These are phyloP conservation scores for Lactarius quietus DNA, from an alignment of 768 basidiomycete genomes.

Conservation along the genomic window DNA sequence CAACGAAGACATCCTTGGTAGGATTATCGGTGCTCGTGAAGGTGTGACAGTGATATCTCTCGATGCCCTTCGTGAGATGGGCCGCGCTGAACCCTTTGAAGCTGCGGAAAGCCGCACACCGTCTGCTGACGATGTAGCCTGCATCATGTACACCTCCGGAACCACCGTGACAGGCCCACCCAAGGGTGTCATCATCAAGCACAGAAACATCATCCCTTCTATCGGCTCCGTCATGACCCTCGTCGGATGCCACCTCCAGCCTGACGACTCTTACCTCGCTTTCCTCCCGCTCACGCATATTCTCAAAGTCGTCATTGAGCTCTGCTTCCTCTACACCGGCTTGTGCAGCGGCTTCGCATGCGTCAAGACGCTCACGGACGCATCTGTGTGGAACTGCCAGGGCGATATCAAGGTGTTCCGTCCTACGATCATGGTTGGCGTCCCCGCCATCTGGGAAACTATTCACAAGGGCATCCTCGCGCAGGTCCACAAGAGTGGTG, in stretches of 20 bases:
- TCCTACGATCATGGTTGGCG: constrained; percentile 90
- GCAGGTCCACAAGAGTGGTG: constrained; percentile 69
- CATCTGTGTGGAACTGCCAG: constrained; percentile 82
- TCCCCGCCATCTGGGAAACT: constrained; percentile 95
- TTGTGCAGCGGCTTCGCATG: constrained; percentile 85
- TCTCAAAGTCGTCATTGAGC: constrained; percentile 92
- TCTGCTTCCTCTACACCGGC: constrained; percentile 68
- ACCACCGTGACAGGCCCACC: constrained; percentile 92
- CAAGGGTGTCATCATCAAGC: constrained; percentile 90
- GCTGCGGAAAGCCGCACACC: constrained; percentile 48
- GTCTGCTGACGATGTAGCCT: constrained; percentile 48
- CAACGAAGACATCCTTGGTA: constrained; percentile 48
- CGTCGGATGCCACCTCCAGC: constrained; percentile 59
- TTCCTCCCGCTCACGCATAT: constrained; percentile 95
- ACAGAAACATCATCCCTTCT: constrained; percentile 81
- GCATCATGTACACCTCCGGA: constrained; percentile 86
- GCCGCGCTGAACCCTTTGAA: constrained; percentile 52
- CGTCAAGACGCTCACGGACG: constrained; percentile 94
- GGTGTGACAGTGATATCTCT: constrained; percentile 59
- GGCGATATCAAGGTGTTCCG: constrained; percentile 83
- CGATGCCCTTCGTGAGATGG: constrained; percentile 68
- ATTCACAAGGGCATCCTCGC: constrained; percentile 91
- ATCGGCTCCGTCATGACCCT: constrained; percentile 77
- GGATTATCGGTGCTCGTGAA: constrained; percentile 53
- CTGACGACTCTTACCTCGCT: constrained; percentile 72